Conservation (phyloP, 768 basidiomycete genomes). For the Collybia sordida region DNA sequence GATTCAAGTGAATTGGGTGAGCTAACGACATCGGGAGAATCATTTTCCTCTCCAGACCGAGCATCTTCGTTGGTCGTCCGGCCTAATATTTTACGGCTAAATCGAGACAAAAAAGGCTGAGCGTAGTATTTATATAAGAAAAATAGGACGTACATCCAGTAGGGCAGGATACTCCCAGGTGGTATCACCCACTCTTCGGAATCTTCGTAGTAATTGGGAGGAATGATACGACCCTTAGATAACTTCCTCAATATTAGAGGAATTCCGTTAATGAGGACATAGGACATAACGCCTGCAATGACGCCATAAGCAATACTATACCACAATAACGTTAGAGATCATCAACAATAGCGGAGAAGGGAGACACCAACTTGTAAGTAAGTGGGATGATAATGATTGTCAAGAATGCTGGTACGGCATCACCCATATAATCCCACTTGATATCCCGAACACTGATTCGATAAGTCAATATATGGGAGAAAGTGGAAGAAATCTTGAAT, state of each 20-base stretch:
- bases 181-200: constrained; percentile 74
- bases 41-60: too few relatives aligned
- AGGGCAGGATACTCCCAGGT: constrained; percentile 65
- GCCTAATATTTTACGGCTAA: too few relatives aligned
- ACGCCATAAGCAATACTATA: constrained; percentile 85
- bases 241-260: constrained; percentile 56
- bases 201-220: constrained; percentile 61
- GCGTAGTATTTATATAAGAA: not conserved
- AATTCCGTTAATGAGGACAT: constrained; percentile 71
- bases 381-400: constrained; percentile 78
- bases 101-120: too few relatives aligned
- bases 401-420: constrained; percentile 85
- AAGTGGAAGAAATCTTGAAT: not conserved
- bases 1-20: too few relatives aligned
- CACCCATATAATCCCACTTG: constrained; percentile 88
- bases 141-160: constrained; percentile 57
- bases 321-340: constrained; percentile 1
- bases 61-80: too few relatives aligned
- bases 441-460: constrained; percentile 66
- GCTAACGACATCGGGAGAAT: too few relatives aligned
- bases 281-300: constrained; percentile 74
- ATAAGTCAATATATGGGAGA: constrained; percentile 1
- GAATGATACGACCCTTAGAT: constrained; percentile 58
- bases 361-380: constrained; percentile 62
- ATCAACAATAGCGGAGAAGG: not conserved